A percentile compares a stretch with the other conserved stretches of the same genome.
phyloP scores from a whole-genome alignment of 2,329 filamentous ascomycete species.

The Berkeleyomyces rouxiae region DNA sequence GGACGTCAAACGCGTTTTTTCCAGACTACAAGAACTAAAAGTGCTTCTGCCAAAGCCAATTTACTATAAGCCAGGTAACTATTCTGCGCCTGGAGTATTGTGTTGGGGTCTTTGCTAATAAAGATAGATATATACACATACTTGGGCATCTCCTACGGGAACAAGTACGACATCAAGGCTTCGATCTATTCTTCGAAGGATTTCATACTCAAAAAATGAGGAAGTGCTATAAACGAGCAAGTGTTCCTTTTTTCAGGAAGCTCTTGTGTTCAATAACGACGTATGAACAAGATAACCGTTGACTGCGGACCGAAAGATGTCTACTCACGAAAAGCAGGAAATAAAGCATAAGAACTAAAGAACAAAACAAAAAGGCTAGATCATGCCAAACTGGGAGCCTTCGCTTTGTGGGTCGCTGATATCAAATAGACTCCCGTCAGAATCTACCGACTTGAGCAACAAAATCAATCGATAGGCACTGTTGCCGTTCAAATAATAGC shows the following conservation, averaged over 20 bases:
- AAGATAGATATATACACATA: conserved; percentile 48
- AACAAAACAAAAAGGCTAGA: neutral
- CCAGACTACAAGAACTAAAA: conserved; percentile 42
- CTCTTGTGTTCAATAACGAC: too few relatives aligned
- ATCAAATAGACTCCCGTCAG: neutral
- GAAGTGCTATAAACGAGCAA: neutral
- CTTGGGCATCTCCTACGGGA: conserved; percentile 42
- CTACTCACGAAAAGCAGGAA: neutral
- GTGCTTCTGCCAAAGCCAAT: conserved; percentile 40
- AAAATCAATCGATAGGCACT: conserved; percentile 82
- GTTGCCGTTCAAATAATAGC: conserved; percentile 93
- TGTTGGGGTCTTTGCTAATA: conserved; percentile 7
- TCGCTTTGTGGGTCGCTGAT: neutral
- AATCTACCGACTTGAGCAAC: conserved; percentile 45
- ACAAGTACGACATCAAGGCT: conserved; percentile 45
- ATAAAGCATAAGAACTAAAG: neutral
- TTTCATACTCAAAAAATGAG: neutral
- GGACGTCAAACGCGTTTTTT: conserved; percentile 53
- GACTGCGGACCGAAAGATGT: neutral
- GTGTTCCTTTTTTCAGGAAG: too few relatives aligned
- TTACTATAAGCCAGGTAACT: conserved; percentile 63
- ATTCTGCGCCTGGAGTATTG: neutral
- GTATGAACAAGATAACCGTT: too few relatives aligned
- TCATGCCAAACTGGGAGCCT: neutral
- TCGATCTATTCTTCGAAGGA: conserved; percentile 29